Conservation (phyloP, 139 green algal genomes). For the Closterium sp. region DNA sequence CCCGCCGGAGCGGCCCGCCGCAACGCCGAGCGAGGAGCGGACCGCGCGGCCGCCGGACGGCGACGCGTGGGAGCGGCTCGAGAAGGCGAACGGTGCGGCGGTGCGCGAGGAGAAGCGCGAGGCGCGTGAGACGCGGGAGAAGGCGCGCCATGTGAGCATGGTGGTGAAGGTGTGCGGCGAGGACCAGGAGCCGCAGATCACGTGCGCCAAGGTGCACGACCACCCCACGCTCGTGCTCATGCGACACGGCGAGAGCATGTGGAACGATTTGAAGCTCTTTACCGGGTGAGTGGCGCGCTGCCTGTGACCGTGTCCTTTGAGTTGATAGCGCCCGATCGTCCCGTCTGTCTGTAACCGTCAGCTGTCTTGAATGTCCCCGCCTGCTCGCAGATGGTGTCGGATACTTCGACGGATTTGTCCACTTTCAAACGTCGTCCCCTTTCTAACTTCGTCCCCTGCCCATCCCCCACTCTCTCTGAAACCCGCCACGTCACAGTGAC, state of each 20-base stretch:
- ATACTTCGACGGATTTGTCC: no score
- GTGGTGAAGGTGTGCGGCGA: neutral
- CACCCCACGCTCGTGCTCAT: slow-evolving; percentile 2
- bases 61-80: neutral
- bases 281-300: slow-evolving; percentile 28
- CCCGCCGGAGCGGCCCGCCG: neutral
- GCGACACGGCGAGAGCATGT: slow-evolving; percentile 40
- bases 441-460: no score
- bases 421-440: no score
- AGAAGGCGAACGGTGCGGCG: neutral
- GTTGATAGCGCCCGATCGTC: no score
- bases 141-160: neutral
- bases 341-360: no score
- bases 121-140: neutral
- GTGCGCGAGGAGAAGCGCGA: neutral
- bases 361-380: no score
- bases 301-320: neutral
- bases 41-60: neutral
- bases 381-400: no score
- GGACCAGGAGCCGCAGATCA: neutral
- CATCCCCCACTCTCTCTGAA: no score
- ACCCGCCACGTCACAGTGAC: slow-evolving; percentile 26
- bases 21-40: neutral
- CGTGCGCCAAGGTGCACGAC: neutral
- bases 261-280: slow-evolving; percentile 51